These are phyloP conservation scores for Hirschioporus abietinus DNA, from an alignment of 768 basidiomycete genomes.

Conservation along the genomic window DNA sequence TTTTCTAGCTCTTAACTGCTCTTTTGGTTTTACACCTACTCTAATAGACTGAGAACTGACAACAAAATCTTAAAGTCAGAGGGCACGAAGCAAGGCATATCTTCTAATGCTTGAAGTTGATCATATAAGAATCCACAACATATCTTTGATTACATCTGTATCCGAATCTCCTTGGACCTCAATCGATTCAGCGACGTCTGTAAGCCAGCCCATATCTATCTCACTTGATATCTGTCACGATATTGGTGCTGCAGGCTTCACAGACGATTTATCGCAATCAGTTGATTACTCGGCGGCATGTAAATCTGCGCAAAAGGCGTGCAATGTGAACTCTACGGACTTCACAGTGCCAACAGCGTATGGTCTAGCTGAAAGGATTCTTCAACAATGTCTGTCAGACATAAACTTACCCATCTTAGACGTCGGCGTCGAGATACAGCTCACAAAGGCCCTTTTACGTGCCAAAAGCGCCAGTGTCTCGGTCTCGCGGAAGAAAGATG, in stretches of 20 bases:
- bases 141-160: neutral
- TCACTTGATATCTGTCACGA: slow-evolving; percentile 47
- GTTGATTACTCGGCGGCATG: slow-evolving; percentile 59
- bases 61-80: no score
- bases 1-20: no score
- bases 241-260: slow-evolving; percentile 40
- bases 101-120: neutral
- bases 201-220: slow-evolving; percentile 46
- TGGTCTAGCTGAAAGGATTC: slow-evolving; percentile 2
- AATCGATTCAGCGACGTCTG: neutral
- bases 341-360: slow-evolving; percentile 13
- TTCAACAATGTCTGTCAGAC: slow-evolving; percentile 6
- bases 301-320: slow-evolving; percentile 20
- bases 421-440: neutral
- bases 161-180: neutral
- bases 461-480: neutral
- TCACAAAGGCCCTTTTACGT: slow-evolving; percentile 1
- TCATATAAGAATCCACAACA: neutral
- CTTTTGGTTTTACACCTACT: no score
- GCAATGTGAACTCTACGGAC: slow-evolving; percentile 25
- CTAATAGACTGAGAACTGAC: no score
- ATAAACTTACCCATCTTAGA: neutral
- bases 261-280: slow-evolving; percentile 52
- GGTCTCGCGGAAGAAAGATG: neutral
- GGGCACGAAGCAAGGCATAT: no score